Conservation (phyloP, 768 basidiomycete genomes). For the Sporobolomyces phaffii region DNA sequence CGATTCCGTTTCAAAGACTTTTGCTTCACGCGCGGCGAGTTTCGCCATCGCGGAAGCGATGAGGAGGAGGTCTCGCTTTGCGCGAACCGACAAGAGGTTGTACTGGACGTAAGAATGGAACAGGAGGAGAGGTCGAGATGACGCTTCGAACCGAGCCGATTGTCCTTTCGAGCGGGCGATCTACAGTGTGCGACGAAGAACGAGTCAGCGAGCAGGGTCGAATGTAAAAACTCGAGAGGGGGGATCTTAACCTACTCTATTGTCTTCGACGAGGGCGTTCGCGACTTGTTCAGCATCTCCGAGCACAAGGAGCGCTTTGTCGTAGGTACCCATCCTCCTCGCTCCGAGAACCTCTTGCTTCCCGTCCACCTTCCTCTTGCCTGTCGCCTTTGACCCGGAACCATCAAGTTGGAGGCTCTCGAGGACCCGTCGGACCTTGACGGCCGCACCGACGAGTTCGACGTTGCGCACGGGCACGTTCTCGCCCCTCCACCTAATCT, state of each 20-base stretch:
- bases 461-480: constrained; percentile 80
- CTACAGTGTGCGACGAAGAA: not conserved
- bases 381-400: constrained; percentile 31
- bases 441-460: constrained; percentile 77
- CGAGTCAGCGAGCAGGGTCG: not conserved
- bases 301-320: constrained; percentile 71
- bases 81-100: constrained; percentile 77
- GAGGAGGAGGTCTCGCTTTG: constrained; percentile 79
- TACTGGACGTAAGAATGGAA: constrained; percentile 81
- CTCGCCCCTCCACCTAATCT: constrained; percentile 60
- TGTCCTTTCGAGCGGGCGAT: constrained; percentile 41
- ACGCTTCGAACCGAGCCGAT: constrained; percentile 40
- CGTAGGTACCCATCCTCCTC: constrained; percentile 76
- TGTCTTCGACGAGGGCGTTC: constrained; percentile 70
- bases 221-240: too few species aligned
- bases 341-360: constrained; percentile 49
- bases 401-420: constrained; percentile 50
- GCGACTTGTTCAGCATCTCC: constrained; percentile 86
- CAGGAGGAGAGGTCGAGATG: constrained; percentile 55
- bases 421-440: constrained; percentile 75
- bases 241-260: constrained; percentile 56
- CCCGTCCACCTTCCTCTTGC: constrained; percentile 43
- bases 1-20: constrained; percentile 26
- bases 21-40: constrained; percentile 24
- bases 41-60: constrained; percentile 50